Base-by-base conservation (phyloP, 257 asterid species). In the Oldenlandia corymbosa region DNA sequence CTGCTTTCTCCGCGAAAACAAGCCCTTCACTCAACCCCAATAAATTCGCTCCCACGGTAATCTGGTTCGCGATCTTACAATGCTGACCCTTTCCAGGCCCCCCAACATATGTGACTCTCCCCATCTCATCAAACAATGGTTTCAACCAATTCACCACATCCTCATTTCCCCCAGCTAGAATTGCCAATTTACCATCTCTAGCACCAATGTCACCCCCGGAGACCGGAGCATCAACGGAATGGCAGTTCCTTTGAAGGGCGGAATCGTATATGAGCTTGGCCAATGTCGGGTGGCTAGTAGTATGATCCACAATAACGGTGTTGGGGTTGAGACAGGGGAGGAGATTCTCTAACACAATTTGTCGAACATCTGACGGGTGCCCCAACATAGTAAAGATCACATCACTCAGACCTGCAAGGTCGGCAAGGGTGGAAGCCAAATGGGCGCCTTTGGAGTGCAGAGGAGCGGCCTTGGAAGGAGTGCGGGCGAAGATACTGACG, bases 191-290 rank as follows among this genome's bases (percentile, higher is more conserved):
- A 1, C 97, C 97, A 1, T 76, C 83, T 48, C 73, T 73, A 4
- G 97, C 97, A n/a, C 98, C 95, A 0, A 79, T 46, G 28, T 86
- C 98, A 5, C 95, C 96, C 2, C 95, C 98, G 8, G 96, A 91
- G 1, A 91, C 96, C 0, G 98, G 98, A 37, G 95, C 96, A 18
- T 91, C 96, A 24, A 91, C 51, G 14, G 91, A 70, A 53, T 79
- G 65, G 28, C 90, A 85, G 52, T 46, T 43, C 53, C 37, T 83
- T 68, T 72, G 78, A 18, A 69, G 71, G 37, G 95, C 90, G 24
- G 87, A 64, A 10, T 50, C 23, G 72, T 71, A 54, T 34, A 91
- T 85, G 53, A 65, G 65, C 57, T 64, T 62, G 16, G 97, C 97
- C 0, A 91, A 86, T 0, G 52, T 58, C 2, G 96, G 97, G 37